phyloP scores from a whole-genome alignment of 2,329 filamentous ascomycete species.

The Colletotrichum shisoi region DNA sequence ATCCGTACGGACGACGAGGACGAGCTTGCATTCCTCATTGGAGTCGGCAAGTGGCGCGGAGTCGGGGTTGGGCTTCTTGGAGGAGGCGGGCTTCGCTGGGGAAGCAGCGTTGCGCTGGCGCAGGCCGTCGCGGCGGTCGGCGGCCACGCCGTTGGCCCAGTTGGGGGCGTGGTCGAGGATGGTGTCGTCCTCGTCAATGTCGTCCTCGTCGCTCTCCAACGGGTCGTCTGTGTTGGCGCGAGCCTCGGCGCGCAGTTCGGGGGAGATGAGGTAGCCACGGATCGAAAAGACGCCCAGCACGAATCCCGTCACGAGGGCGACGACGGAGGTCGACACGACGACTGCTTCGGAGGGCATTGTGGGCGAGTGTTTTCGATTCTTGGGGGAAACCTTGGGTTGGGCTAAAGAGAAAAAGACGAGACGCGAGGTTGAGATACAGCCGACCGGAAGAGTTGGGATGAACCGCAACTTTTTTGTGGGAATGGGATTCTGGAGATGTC shows the following conservation, averaged over 20 bases:
- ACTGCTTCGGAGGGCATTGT: conserved; percentile 49
- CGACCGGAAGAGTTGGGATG: conserved; percentile 21
- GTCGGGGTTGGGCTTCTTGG: conserved; percentile 42
- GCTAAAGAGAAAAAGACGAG: background rate
- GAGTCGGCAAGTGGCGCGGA: conserved; percentile 46
- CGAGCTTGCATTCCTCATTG: conserved; percentile 90
- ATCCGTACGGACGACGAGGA: conserved; percentile 91
- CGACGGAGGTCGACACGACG: conserved; percentile 75
- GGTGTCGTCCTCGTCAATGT: conserved; percentile 67
- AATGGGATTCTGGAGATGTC: conserved; percentile 23
- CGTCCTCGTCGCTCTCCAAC: conserved; percentile 73
- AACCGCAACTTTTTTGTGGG: conserved; percentile 32
- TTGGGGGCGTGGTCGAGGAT: conserved; percentile 72
- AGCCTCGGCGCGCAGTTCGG: conserved; percentile 64
- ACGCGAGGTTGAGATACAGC: background rate
- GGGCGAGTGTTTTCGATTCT: background rate
- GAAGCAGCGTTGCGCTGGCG: conserved; percentile 46
- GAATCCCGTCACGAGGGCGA: conserved; percentile 80
- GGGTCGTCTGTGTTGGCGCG: conserved; percentile 65
- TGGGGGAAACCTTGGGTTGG: background rate
- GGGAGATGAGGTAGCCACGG: conserved; percentile 66
- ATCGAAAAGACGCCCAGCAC: conserved; percentile 79
- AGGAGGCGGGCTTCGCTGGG: conserved; percentile 56
- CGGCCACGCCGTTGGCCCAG: conserved; percentile 69
- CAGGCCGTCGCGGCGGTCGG: conserved; percentile 66